Percentiles rank a stretch among this genome's conserved stretches.
Conservation (phyloP, 2,329 filamentous ascomycete species). For the Pseudohalonectria lignicola region DNA sequence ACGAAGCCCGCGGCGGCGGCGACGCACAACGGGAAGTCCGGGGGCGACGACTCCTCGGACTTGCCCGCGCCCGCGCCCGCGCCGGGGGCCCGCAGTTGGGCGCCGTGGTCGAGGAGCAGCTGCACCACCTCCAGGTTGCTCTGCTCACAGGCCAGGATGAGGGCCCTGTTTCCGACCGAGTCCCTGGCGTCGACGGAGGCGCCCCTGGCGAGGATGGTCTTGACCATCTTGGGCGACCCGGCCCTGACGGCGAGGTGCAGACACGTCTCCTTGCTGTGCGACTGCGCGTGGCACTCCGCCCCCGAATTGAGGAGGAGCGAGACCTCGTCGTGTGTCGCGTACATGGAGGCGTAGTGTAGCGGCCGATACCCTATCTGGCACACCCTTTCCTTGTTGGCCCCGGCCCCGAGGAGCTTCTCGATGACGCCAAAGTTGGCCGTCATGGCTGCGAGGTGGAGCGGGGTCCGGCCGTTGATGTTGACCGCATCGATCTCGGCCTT, state of each 20-base stretch:
- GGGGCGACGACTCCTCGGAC: too few species aligned
- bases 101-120: neutral
- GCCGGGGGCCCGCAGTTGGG: neutral
- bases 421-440: slow-evolving; percentile 3
- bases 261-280: slow-evolving; percentile 1
- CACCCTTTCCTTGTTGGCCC: slow-evolving; percentile 2
- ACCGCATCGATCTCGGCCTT: slow-evolving; percentile 4
- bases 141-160: slow-evolving; percentile 1
- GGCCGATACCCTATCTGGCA: slow-evolving; percentile 1
- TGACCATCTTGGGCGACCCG: neutral
- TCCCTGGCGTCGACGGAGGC: slow-evolving; percentile 1
- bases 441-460: slow-evolving; percentile 4
- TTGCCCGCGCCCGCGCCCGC: neutral
- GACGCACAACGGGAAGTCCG: slow-evolving; percentile 2
- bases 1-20: slow-evolving; percentile 3
- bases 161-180: neutral
- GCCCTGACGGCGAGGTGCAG: slow-evolving; percentile 2
- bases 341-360: slow-evolving; percentile 3
- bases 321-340: slow-evolving; percentile 2
- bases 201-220: slow-evolving; percentile 1
- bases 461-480: slow-evolving; percentile 3
- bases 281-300: slow-evolving; percentile 1
- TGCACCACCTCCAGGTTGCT: slow-evolving; percentile 2
- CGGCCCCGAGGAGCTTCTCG: slow-evolving; percentile 4
- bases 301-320: slow-evolving; percentile 3